Conservation (phyloP, 2,329 filamentous ascomycete genomes). For the Epichloe uncinata region DNA sequence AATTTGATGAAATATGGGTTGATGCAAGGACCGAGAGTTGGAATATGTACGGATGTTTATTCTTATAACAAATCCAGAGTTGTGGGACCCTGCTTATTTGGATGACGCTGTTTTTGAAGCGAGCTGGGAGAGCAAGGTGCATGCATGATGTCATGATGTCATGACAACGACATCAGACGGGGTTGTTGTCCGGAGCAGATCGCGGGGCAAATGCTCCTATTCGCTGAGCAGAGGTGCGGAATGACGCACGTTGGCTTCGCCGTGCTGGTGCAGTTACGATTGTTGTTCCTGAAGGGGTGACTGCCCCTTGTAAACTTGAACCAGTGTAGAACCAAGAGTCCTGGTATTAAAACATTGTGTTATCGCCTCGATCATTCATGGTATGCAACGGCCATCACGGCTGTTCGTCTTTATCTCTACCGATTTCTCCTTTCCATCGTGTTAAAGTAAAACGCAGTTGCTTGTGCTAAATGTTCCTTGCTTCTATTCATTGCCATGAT, state of each 20-base stretch:
- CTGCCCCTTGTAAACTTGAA: neutral
- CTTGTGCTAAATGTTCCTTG: neutral
- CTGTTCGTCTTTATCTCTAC: too few relatives aligned
- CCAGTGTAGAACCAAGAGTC: neutral
- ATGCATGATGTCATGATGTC: conserved; percentile 7
- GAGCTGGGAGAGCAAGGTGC: neutral
- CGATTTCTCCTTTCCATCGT: neutral
- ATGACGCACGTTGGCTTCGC: neutral
- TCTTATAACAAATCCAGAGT: neutral
- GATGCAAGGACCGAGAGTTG: neutral
- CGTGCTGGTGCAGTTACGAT: neutral
- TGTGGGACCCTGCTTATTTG: neutral
- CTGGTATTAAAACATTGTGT: neutral
- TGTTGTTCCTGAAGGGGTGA: neutral
- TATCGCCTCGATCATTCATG: neutral
- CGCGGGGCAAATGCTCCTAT: conserved; percentile 8
- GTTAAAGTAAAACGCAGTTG: neutral
- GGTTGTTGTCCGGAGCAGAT: neutral
- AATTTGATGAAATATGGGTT: neutral
- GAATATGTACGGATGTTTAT: neutral
- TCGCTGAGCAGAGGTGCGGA: neutral
- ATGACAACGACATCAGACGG: neutral
- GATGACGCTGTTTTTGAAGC: neutral
- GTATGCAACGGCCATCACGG: neutral
- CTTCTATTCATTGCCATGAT: neutral